Evolutionary conservation across 345 rosid species (phyloP).

Genomic region (Nephelium lappaceum): DNA sequence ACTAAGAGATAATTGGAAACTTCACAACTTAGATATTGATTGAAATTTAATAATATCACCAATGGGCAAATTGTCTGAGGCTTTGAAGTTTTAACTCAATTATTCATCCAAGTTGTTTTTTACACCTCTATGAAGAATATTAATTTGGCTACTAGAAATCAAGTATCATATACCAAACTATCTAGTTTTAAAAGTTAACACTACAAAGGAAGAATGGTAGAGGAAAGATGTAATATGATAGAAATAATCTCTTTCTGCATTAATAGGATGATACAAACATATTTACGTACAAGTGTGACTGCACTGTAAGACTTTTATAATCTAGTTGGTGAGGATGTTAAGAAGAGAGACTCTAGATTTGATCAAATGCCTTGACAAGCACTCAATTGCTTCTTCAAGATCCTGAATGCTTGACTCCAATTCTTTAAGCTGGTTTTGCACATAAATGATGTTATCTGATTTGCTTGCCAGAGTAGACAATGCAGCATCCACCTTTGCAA

Average conservation of each 20-base stretch:
- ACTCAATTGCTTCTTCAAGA: slow-evolving; percentile 48
- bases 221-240: no score
- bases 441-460: slow-evolving; percentile 12
- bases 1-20: no score
- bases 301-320: not conserved
- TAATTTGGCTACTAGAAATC: no score
- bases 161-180: no score
- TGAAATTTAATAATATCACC: no score
- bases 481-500: slow-evolving; percentile 30
- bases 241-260: not conserved
- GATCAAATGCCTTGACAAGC: slow-evolving; percentile 42
- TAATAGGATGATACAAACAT: not conserved
- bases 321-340: slow-evolving; percentile 36
- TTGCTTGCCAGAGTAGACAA: slow-evolving; percentile 29
- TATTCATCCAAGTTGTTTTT: no score
- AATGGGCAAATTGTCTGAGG: no score
- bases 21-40: no score
- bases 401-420: slow-evolving; percentile 46
- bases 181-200: no score
- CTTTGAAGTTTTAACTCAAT: not conserved
- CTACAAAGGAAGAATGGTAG: no score
- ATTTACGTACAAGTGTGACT: slow-evolving; percentile 1
- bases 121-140: not conserved
- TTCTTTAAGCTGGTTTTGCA: slow-evolving; percentile 28
- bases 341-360: slow-evolving; percentile 47